phyloP scores from a whole-genome alignment of 2,329 filamentous ascomycete species.

The Penicillium sp. region DNA sequence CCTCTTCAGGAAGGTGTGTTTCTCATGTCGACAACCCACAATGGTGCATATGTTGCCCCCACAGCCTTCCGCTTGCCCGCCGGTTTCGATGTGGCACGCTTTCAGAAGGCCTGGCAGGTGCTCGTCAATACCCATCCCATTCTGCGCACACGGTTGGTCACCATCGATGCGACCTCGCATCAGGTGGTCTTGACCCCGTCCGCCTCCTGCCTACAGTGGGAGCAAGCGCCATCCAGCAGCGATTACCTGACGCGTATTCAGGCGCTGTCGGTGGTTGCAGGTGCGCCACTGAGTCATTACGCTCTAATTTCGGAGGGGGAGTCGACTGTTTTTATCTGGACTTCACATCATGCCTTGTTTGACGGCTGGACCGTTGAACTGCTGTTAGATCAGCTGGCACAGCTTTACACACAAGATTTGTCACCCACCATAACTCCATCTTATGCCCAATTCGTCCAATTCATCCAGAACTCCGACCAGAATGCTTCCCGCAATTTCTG shows the following conservation, averaged over 20 bases:
- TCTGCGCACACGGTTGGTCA: not conserved
- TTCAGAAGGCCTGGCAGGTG: not conserved
- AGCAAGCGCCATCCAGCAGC: not conserved
- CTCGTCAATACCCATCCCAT: not conserved
- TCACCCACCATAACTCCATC: not conserved
- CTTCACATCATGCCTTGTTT: constrained; percentile 38
- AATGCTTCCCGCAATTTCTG: constrained; percentile 9
- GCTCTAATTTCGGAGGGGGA: not conserved
- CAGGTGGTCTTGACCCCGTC: not conserved
- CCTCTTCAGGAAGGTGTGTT: constrained; percentile 4
- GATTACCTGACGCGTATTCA: not conserved
- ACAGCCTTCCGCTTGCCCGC: not conserved
- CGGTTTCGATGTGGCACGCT: not conserved
- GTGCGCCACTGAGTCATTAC: not conserved
- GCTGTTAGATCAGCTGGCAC: not conserved
- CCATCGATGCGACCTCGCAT: not conserved
- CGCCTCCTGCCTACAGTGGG: not conserved
- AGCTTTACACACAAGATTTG: not conserved
- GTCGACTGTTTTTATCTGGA: constrained; percentile 28
- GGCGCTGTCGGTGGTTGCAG: not conserved
- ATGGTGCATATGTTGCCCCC: not conserved
- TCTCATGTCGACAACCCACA: not conserved
- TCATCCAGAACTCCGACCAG: constrained; percentile 10
- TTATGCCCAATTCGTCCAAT: constrained; percentile 16
- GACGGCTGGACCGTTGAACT: constrained; percentile 26